phyloP scores from a whole-genome alignment of 148 eudicot genomes.

The Fagopyrum homotropicum region DNA sequence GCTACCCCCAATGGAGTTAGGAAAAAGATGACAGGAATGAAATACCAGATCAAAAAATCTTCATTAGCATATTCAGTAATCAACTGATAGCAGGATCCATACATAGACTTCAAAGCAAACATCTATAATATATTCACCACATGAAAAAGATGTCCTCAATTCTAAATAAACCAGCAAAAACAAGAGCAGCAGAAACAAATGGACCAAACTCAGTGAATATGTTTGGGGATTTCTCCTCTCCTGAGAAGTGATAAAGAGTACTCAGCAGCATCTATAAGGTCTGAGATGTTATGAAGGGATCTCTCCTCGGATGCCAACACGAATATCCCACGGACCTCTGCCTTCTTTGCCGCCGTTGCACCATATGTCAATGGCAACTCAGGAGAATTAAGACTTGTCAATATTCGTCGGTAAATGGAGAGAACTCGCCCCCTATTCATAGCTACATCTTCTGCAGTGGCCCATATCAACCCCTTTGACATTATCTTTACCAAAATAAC shows the following conservation, averaged over 20 bases:
- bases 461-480: conserved; percentile 72
- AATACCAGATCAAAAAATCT: too few relatives aligned
- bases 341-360: conserved; percentile 62
- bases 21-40: too few relatives aligned
- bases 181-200: not conserved
- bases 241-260: conserved; percentile 50
- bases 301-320: conserved; percentile 57
- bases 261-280: conserved; percentile 64
- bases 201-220: conserved; percentile 29
- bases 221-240: conserved; percentile 72
- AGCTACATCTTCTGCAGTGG: conserved; percentile 64
- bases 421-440: conserved; percentile 51
- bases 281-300: conserved; percentile 60
- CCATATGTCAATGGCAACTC: conserved; percentile 52
- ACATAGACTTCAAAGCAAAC: too few relatives aligned
- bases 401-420: conserved; percentile 51
- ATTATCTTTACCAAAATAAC: conserved; percentile 16
- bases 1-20: too few relatives aligned
- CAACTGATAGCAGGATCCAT: too few relatives aligned
- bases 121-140: too few relatives aligned
- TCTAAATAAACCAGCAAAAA: not conserved
- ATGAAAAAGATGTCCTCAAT: too few relatives aligned
- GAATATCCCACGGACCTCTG: conserved; percentile 64
- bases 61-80: too few relatives aligned
- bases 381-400: conserved; percentile 62